Base-by-base conservation (phyloP, 106 monocot species). In the Phalaenopsis aphrodite region DNA sequence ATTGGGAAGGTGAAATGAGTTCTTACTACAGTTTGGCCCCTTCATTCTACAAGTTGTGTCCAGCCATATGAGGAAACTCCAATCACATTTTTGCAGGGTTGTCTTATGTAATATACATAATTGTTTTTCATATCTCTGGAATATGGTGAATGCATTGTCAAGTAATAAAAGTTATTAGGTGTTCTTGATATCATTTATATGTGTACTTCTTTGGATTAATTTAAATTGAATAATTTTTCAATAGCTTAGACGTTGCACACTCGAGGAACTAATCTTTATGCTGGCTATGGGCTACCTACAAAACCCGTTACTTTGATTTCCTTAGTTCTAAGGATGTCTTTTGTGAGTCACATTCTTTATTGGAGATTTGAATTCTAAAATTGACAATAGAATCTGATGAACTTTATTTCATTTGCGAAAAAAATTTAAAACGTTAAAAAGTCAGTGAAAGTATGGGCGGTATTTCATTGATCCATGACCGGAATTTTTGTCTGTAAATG, bases 91-190 rank as follows among this genome's bases (percentile, higher is more conserved):
- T 74, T 80, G 52, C 75, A 67, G 41, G 24, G 56, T 76, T 61
- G 80, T 39, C 18, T 49, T 43, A 37, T 85, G 79, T 87, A 85
- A 82, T 79, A 75, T 81, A 80, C 81, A 87, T 49, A 65, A 18
- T 73, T 43, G 43, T 74, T 72, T 78, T 74, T 76, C 68, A 87
- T 80, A 80, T 65, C 78, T 84, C 38, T 39, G 64, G 58, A 64
- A 74, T 47, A 17, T 39, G 73, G 57, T 84, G 76, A 83, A 87
- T 81, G 72, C 84, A 81, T 79, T 55, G 84, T 78, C 79, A 77
- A 57, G 79, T 86, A 21, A 75, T 41, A 83, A 84, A 79, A 61
- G 21, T 75, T 79, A 84, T 43, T 80, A 84, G 48, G 84, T 41
- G 58, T 77, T 74, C 78, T 30, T 77, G 56, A 69, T 49, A 78